Percentiles rank a stretch among this genome's conserved stretches.
These are phyloP conservation scores for Gracilaria caudata DNA, from an alignment of 23 red algal species.

Conservation along the genomic window DNA sequence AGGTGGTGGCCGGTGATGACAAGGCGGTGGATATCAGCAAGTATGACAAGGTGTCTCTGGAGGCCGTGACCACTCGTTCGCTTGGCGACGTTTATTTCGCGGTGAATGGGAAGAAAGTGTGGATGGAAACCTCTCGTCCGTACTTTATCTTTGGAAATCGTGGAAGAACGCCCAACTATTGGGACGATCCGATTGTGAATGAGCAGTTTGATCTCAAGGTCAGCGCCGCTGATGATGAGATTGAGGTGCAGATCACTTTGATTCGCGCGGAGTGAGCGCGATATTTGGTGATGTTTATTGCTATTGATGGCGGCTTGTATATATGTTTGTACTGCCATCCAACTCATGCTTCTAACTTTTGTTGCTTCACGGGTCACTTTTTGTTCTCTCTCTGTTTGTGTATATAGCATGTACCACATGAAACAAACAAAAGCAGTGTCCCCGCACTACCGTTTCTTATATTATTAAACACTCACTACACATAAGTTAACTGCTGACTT, in stretches of 20 bases:
- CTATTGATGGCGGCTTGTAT: neutral
- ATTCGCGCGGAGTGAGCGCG: neutral
- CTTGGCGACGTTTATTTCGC: slow-evolving; percentile 6
- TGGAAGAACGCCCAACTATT: slow-evolving; percentile 30
- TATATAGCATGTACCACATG: neutral
- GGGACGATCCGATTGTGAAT: slow-evolving; percentile 21
- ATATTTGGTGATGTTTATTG: neutral
- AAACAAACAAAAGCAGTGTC: no score
- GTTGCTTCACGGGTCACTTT: no score
- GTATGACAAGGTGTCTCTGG: slow-evolving; percentile 23
- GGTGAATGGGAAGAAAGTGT: slow-evolving; percentile 10
- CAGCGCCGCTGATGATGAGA: neutral
- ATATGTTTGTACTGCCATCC: neutral
- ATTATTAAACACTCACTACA: no score
- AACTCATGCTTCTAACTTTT: no score
- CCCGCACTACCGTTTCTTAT: no score
- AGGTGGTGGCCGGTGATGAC: neutral
- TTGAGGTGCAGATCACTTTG: slow-evolving; percentile 14
- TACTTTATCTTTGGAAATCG: slow-evolving; percentile 46
- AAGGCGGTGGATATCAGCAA: slow-evolving; percentile 18
- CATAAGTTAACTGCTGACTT: no score
- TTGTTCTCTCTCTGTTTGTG: neutral
- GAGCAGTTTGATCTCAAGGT: slow-evolving; percentile 10
- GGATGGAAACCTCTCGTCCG: neutral
- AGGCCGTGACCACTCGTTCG: slow-evolving; percentile 5